Evolutionary conservation across 1,284 basidiomycete genomes (phyloP).

Genomic region (Marasmius oreades): DNA sequence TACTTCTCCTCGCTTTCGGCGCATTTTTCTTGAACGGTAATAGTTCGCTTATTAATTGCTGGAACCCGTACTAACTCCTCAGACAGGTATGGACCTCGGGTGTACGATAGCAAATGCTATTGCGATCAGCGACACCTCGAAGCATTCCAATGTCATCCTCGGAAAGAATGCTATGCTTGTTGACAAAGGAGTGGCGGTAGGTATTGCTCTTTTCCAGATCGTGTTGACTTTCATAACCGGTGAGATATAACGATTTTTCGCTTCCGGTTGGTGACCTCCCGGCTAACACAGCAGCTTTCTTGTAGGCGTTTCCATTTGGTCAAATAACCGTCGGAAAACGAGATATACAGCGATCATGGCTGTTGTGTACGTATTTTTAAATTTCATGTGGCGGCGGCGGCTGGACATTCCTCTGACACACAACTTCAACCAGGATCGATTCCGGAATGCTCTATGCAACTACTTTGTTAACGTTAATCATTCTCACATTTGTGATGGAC

Average conservation of each 20-base stretch:
- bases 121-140: not conserved
- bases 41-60: no score
- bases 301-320: not conserved
- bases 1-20: not conserved
- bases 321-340: not conserved
- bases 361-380: not conserved
- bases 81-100: not conserved
- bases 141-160: not conserved
- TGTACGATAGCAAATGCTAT: not conserved
- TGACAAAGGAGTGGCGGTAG: not conserved
- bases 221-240: not conserved
- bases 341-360: not conserved
- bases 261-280: no score
- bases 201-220: not conserved
- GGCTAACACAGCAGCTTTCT: no score
- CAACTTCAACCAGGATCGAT: not conserved
- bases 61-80: not conserved
- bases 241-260: not conserved
- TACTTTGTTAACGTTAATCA: not conserved
- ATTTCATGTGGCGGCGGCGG: not conserved
- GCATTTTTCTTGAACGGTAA: not conserved
- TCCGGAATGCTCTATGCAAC: not conserved
- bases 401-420: no score
- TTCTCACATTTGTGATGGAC: not conserved
- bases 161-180: not conserved